Evolutionary conservation across 352 stramenopile genomes (phyloP).

Genomic region (Globisporangium heterothallicum): DNA sequence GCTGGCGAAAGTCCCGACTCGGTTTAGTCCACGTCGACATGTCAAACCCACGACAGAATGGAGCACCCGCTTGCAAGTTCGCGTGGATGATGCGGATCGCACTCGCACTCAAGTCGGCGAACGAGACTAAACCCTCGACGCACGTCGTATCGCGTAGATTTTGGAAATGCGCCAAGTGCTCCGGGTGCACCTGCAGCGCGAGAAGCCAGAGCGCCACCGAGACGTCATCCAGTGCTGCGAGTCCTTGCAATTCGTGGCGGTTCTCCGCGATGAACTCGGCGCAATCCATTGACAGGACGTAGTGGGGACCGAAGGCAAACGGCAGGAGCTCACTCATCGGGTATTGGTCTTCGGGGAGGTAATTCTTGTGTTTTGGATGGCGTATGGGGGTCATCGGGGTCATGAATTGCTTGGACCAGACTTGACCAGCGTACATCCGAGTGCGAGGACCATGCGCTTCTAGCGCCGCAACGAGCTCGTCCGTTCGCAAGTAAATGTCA

Average conservation of each 20-base stretch:
- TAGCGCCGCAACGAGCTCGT: conserved; percentile 15
- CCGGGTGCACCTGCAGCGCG: conserved; percentile 33
- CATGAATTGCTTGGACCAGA: conserved; percentile 28
- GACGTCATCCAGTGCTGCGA: conserved; percentile 50
- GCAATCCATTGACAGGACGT: conserved; percentile 44
- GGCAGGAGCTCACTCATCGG: conserved; percentile 23
- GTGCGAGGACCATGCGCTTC: conserved; percentile 6
- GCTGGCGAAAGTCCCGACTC: neutral
- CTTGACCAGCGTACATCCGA: conserved; percentile 27
- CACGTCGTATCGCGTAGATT: conserved; percentile 37
- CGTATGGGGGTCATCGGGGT: conserved; percentile 19
- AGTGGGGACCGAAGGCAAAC: conserved; percentile 39
- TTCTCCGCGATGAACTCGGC: conserved; percentile 36
- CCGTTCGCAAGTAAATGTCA: conserved; percentile 41
- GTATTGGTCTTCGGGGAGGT: conserved; percentile 24
- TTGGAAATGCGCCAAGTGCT: conserved; percentile 31
- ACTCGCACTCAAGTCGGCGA: conserved; percentile 37
- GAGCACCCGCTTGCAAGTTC: conserved; percentile 21
- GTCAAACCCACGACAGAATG: conserved; percentile 42
- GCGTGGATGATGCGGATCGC: conserved; percentile 45
- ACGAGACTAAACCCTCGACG: conserved; percentile 26
- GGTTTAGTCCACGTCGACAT: conserved; percentile 28
- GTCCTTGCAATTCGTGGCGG: conserved; percentile 12
- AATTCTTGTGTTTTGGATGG: conserved; percentile 23
- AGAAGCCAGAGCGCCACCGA: conserved; percentile 52